These are phyloP conservation scores for Saprolegnia diclina DNA, from an alignment of 352 stramenopile species.

Conservation along the genomic window DNA sequence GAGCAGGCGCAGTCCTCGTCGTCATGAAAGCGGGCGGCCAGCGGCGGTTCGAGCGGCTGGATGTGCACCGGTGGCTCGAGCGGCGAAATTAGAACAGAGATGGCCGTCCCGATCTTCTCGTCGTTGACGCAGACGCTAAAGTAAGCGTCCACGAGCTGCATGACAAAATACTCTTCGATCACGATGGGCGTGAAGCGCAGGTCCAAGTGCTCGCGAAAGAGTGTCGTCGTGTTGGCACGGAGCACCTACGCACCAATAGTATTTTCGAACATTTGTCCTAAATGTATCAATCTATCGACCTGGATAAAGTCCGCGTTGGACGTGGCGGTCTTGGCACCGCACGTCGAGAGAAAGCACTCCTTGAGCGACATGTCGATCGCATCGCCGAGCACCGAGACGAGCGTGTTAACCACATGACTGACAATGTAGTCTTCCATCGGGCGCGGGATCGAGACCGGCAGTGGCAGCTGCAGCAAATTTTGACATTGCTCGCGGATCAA, in stretches of 20 bases:
- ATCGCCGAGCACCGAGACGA: constrained; percentile 11
- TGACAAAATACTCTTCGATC: constrained; percentile 13
- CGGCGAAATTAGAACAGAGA: background rate
- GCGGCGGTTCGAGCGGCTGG: background rate
- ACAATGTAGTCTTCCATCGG: background rate
- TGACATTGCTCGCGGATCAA: background rate
- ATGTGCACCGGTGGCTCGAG: background rate
- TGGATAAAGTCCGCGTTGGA: background rate
- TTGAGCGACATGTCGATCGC: constrained; percentile 4
- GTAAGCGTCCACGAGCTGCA: constrained; percentile 16
- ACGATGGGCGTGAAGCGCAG: background rate
- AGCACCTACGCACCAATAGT: constrained; percentile 1
- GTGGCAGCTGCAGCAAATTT: constrained; percentile 1
- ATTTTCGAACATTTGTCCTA: background rate
- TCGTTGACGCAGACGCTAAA: constrained; percentile 16
- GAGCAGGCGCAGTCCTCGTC: no score
- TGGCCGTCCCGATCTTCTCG: background rate
- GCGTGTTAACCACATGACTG: background rate
- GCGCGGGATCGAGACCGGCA: background rate
- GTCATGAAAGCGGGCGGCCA: background rate
- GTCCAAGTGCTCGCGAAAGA: background rate
- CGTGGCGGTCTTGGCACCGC: background rate
- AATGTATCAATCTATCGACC: background rate
- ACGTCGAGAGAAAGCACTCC: constrained; percentile 9
- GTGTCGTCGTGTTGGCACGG: background rate